A percentile compares a stretch with the other conserved stretches of the same genome.
Conservation (phyloP, 495 filamentous ascomycete species). For the Xylaria acuta region DNA sequence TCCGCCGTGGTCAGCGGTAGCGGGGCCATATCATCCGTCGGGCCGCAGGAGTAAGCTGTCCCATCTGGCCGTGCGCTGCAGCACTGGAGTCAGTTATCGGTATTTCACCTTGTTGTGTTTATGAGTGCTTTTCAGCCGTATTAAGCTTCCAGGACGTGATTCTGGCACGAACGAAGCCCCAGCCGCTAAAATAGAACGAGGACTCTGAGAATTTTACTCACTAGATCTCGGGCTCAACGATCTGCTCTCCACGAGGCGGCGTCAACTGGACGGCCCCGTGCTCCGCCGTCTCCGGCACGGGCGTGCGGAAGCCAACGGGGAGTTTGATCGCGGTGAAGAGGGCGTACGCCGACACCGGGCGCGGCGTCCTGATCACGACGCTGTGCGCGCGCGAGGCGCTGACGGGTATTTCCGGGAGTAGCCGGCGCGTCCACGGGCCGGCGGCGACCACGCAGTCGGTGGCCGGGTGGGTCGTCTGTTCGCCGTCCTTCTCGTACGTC, state of each 20-base stretch:
- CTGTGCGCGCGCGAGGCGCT: conserved; percentile 79
- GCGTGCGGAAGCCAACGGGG: conserved; percentile 57
- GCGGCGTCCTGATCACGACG: conserved; percentile 69
- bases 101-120: neutral
- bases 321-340: conserved; percentile 82
- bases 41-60: conserved; percentile 78
- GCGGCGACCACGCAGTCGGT: conserved; percentile 66
- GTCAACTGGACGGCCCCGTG: conserved; percentile 35
- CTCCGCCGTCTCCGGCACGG: conserved; percentile 46
- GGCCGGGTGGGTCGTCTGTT: conserved; percentile 60
- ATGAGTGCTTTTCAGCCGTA: neutral
- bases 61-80: conserved; percentile 73
- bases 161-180: neutral
- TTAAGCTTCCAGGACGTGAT: neutral
- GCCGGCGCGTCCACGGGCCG: conserved; percentile 78
- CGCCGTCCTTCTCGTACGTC: conserved; percentile 57
- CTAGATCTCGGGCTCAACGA: conserved; percentile 82
- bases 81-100: neutral
- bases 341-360: conserved; percentile 75
- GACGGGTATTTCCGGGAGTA: conserved; percentile 77
- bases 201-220: neutral
- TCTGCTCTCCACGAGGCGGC: conserved; percentile 44
- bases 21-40: conserved; percentile 73
- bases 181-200: neutral
- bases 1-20: conserved; percentile 71